Conservation (phyloP, 148 eudicot species). For the Heliosperma pusillum region DNA sequence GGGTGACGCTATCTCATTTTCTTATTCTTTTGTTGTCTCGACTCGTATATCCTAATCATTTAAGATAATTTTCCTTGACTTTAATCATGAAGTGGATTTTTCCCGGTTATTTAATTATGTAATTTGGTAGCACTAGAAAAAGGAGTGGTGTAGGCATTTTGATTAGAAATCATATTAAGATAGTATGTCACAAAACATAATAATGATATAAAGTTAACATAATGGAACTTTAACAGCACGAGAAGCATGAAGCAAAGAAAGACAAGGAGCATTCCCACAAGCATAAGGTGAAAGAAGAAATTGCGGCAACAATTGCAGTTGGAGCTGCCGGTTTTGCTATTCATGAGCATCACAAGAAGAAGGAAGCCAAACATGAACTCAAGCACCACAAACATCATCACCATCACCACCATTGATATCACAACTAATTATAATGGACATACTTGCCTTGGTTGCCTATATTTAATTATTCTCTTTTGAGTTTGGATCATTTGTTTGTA, state of each 20-base stretch:
- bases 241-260: slow-evolving; percentile 27
- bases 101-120: too few relatives aligned
- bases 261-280: slow-evolving; percentile 22
- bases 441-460: too few relatives aligned
- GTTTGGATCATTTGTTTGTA: too few relatives aligned
- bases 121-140: not conserved
- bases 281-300: slow-evolving; percentile 23
- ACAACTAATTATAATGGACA: too few relatives aligned
- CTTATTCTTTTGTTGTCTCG: too few relatives aligned
- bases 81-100: too few relatives aligned
- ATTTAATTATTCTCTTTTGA: too few relatives aligned
- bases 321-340: slow-evolving; percentile 27
- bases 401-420: not conserved
- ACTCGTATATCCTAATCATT: too few relatives aligned
- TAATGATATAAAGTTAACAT: too few relatives aligned
- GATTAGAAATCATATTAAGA: not conserved
- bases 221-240: slow-evolving; percentile 18
- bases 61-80: too few relatives aligned
- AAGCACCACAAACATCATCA: slow-evolving; percentile 15
- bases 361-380: slow-evolving; percentile 28
- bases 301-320: slow-evolving; percentile 24
- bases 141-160: not conserved
- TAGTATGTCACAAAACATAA: too few relatives aligned
- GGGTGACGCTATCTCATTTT: too few relatives aligned
- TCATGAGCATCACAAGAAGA: slow-evolving; percentile 32